These are phyloP conservation scores for Lagenaria siceraria DNA, from an alignment of 306 rosid genomes.

Conservation along the genomic window DNA sequence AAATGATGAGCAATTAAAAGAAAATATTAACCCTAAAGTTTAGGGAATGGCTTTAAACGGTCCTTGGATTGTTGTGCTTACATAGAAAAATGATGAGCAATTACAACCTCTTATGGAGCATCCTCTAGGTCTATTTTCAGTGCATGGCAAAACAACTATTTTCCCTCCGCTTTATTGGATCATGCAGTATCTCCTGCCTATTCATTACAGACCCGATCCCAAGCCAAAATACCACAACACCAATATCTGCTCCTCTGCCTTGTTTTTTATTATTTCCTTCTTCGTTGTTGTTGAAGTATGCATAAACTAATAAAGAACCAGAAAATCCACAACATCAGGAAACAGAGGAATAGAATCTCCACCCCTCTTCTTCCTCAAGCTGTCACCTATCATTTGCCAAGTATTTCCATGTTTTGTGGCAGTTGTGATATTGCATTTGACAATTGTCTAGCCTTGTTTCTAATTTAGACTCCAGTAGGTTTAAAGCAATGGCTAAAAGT, in stretches of 20 bases:
- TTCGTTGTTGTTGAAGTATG: neutral
- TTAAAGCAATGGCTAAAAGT: neutral
- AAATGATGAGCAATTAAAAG: too few species aligned
- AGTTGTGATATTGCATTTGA: neutral
- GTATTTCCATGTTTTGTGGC: neutral
- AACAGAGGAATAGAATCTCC: neutral
- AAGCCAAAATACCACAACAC: neutral
- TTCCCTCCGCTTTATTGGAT: neutral
- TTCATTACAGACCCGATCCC: neutral
- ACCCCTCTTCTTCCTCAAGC: neutral
- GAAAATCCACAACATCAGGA: neutral
- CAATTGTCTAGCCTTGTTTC: neutral
- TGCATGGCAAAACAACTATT: neutral
- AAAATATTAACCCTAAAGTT: neutral
- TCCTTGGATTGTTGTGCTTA: neutral
- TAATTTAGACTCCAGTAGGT: neutral
- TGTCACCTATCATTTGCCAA: neutral
- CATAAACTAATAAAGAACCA: neutral
- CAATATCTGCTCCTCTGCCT: neutral
- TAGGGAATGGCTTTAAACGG: neutral
- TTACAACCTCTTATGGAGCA: neutral
- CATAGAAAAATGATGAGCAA: neutral
- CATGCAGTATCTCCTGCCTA: neutral
- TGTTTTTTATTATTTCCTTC: neutral
- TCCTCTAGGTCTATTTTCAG: neutral